Evolutionary conservation across 164 flowering plant species (phyloP), one percentile per base, ranked within the genome.

Genomic region (Amborella trichopoda): DNA sequence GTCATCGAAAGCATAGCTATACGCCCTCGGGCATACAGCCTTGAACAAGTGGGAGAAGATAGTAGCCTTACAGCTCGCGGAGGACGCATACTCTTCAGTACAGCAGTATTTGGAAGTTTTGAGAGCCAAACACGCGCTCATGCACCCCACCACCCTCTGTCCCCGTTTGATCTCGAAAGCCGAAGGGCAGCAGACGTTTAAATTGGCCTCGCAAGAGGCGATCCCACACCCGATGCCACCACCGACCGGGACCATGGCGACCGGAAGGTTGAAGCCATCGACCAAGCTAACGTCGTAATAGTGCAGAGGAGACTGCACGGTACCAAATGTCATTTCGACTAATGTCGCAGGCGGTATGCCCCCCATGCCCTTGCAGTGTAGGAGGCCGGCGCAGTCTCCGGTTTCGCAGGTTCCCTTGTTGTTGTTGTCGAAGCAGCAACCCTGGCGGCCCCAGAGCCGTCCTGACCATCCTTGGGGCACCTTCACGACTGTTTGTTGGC

Each of bases 1-100:
- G 42, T 91, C 98, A 60, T 91, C 94, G 53, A 62, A 91, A 4
- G 98, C 96, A 44, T 72, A 91, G 47, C 82, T 83, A 52, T 91
- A 91, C 1, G 98, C 94, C 48, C 68, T 72, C 0, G 98, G 98
- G 60, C 98, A 91, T 3, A 80, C 73, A 5, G 83, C 79, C 69
- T 85, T 85, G 39, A 85, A 85, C 26, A 85, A 68, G 28, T 67
- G 65, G 1, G 85, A 69, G 49, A 73, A 85, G 2, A 77, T 50
- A 0, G 81, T 72, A 1, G 95, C 90, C 65, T 73, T 75, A 61
- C 95, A 85, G 4, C 59, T 71, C 22, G 63, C 64, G 0, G 87
- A 81, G 14, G 63, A 54, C 0, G 85, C 58, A 41, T 50, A 85
- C 41, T 69, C 60, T 0, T 96, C 98, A 0, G 95, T 91, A 65